These are phyloP conservation scores for Tetraselmis chui DNA, from an alignment of 139 green algal species.

Conservation along the genomic window DNA sequence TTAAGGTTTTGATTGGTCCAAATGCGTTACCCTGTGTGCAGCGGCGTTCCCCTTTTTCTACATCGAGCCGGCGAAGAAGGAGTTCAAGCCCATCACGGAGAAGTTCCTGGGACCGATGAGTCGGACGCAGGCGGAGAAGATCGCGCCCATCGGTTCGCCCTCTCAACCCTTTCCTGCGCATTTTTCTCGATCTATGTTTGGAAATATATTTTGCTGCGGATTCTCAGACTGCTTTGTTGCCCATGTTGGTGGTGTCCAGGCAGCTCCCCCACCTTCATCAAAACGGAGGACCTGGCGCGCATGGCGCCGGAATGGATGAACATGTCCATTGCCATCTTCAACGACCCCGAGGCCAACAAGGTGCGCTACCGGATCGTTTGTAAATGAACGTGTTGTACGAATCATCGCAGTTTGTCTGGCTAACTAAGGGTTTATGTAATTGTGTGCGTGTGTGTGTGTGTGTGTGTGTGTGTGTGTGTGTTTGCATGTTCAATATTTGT, in stretches of 20 bases:
- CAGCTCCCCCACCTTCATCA: slow-evolving; percentile 82
- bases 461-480: too few species aligned
- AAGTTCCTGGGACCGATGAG: slow-evolving; percentile 47
- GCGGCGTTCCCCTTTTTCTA: slow-evolving; percentile 98
- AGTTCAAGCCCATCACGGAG: slow-evolving; percentile 38
- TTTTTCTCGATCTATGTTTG: neutral
- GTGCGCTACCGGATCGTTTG: slow-evolving; percentile 30
- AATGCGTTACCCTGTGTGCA: slow-evolving; percentile 8
- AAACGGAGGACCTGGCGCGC: slow-evolving; percentile 58
- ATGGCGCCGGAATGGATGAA: slow-evolving; percentile 82
- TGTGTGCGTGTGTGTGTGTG: too few species aligned
- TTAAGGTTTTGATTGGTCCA: neutral
- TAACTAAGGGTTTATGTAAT: too few species aligned
- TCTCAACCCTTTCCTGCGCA: neutral
- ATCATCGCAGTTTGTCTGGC: too few species aligned
- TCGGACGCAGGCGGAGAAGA: slow-evolving; percentile 52
- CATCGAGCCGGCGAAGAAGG: slow-evolving; percentile 70
- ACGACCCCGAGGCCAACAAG: slow-evolving; percentile 74
- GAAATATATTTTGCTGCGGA: neutral
- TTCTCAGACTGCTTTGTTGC: neutral
- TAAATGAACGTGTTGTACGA: too few species aligned
- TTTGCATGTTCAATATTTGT: too few species aligned
- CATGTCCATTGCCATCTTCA: slow-evolving; percentile 82
- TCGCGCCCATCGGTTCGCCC: slow-evolving; percentile 62
- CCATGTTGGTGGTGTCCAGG: slow-evolving; percentile 29